These are phyloP conservation scores for Rhizophora mangle DNA, from an alignment of 345 rosid species.

Conservation along the genomic window DNA sequence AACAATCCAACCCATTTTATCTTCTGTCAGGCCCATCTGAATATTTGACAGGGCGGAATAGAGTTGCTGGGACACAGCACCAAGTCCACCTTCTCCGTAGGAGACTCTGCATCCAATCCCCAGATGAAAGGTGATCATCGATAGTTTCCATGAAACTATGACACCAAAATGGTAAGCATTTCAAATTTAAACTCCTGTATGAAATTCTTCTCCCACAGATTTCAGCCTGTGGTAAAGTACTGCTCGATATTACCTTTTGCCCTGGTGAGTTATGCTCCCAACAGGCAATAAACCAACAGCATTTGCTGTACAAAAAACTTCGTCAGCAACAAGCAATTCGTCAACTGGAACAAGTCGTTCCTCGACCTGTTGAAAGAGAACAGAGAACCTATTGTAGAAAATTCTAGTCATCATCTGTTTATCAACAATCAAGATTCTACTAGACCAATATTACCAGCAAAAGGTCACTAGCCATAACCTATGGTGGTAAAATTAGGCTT, in stretches of 20 bases:
- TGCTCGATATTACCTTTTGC: constrained; percentile 19
- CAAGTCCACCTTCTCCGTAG: constrained; percentile 20
- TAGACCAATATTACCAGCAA: too few relatives aligned
- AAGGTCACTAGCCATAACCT: too few relatives aligned
- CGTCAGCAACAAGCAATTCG: constrained; percentile 34
- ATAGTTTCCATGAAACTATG: too few relatives aligned
- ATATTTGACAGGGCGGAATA: constrained; percentile 15
- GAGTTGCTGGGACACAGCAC: constrained; percentile 22
- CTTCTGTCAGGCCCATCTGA: constrained; percentile 32
- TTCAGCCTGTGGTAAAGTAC: neutral
- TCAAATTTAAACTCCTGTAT: too few relatives aligned
- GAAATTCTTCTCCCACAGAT: too few relatives aligned
- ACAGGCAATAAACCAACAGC: constrained; percentile 26
- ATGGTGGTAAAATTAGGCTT: too few relatives aligned
- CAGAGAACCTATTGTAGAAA: neutral
- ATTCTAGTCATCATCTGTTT: too few relatives aligned
- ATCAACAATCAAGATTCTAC: too few relatives aligned
- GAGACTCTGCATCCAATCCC: constrained; percentile 23
- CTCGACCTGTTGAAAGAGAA: constrained; percentile 29
- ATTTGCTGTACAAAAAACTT: constrained; percentile 32
- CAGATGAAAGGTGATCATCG: neutral
- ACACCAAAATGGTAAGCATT: too few relatives aligned
- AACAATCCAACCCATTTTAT: constrained; percentile 34
- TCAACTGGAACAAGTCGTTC: constrained; percentile 29
- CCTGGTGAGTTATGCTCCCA: constrained; percentile 26